These are phyloP conservation scores for Trebouxia gelatinosa DNA, from an alignment of 163 green algal species.

Conservation along the genomic window DNA sequence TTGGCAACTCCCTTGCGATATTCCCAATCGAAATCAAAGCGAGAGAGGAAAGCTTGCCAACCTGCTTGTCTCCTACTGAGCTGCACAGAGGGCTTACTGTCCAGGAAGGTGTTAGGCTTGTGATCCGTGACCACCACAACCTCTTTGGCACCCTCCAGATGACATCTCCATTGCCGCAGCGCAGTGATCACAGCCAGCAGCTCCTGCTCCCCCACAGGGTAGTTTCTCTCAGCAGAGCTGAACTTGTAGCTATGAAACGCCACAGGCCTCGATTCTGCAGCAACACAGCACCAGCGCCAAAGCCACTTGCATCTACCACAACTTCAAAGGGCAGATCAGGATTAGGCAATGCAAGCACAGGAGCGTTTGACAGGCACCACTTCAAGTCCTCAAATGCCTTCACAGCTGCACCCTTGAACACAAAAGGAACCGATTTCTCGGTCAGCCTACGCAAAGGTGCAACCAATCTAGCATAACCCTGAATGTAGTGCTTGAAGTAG, in stretches of 20 bases:
- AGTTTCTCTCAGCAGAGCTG: slow-evolving; percentile 40
- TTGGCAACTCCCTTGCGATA: slow-evolving; percentile 2
- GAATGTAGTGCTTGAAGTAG: slow-evolving; percentile 14
- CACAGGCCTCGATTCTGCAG: slow-evolving; percentile 13
- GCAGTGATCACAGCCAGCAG: slow-evolving; percentile 43
- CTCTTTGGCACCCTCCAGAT: slow-evolving; percentile 45
- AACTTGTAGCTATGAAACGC: slow-evolving; percentile 22
- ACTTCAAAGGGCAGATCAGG: slow-evolving; percentile 8
- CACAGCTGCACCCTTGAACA: background rate
- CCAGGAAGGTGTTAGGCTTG: slow-evolving; percentile 42
- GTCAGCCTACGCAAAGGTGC: slow-evolving; percentile 7
- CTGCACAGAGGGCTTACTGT: slow-evolving; percentile 23
- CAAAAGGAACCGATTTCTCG: background rate
- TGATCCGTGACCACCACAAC: slow-evolving; percentile 47
- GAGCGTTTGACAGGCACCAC: background rate
- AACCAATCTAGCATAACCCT: background rate
- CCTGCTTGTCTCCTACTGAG: background rate
- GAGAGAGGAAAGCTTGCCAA: background rate
- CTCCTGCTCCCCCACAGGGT: slow-evolving; percentile 43
- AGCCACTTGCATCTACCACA: slow-evolving; percentile 6
- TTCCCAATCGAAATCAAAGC: slow-evolving; percentile 15
- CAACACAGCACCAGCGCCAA: background rate
- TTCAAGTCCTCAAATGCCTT: slow-evolving; percentile 15
- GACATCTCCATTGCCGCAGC: slow-evolving; percentile 48
- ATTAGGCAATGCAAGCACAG: slow-evolving; percentile 15